These are phyloP conservation scores for Populus ilicifolia DNA, from an alignment of 345 rosid genomes.

Conservation along the genomic window DNA sequence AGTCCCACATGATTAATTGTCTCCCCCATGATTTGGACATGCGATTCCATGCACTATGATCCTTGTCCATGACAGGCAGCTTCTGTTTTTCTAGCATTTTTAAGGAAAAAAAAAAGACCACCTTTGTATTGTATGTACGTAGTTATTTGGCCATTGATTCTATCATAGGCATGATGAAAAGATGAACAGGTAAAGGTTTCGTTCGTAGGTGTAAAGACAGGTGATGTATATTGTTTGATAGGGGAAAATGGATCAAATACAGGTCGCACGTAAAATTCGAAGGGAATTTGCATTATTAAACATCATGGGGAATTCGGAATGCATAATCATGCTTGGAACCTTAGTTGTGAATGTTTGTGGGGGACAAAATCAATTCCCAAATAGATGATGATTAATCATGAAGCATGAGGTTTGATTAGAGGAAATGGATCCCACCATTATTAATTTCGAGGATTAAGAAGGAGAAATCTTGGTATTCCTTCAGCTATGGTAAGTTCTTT, in stretches of 20 bases:
- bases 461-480: background rate
- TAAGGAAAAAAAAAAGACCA: background rate
- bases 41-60: conserved; percentile 20
- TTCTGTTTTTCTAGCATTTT: background rate
- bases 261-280: too few relatives aligned
- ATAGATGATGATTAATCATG: conserved; percentile 17
- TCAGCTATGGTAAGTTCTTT: background rate
- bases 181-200: background rate
- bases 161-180: background rate
- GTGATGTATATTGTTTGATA: too few relatives aligned
- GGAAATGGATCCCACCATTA: conserved; percentile 1
- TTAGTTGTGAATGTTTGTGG: conserved; percentile 5
- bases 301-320: background rate
- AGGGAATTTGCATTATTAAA: background rate
- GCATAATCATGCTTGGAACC: background rate
- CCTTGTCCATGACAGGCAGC: conserved; percentile 1
- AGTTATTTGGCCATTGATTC: background rate
- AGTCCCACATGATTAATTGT: conserved; percentile 7
- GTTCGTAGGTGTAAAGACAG: too few relatives aligned
- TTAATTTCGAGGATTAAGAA: background rate
- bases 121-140: background rate
- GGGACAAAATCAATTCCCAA: conserved; percentile 17
- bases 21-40: conserved; percentile 18
- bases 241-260: too few relatives aligned
- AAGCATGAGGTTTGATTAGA: conserved; percentile 21